phyloP scores from a whole-genome alignment of 192 early-diverging fungal genomes.

The Backusella sp. region DNA sequence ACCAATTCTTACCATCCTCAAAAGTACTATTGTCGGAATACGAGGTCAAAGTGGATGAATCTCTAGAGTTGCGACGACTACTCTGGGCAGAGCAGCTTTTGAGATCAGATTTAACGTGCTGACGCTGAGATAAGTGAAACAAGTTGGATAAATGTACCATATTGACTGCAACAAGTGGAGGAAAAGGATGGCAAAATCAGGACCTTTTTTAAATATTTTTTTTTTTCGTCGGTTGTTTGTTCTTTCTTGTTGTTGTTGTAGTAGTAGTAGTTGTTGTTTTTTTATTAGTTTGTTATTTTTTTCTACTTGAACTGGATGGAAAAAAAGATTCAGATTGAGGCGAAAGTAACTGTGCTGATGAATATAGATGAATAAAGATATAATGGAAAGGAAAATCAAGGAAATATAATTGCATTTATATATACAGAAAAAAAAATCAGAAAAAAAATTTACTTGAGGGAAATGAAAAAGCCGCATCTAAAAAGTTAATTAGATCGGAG shows the following conservation, averaged over 20 bases:
- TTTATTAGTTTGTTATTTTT: neutral
- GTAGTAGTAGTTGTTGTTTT: neutral
- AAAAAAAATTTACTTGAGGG: neutral
- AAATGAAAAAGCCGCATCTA: slow-evolving; percentile 6
- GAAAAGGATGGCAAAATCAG: neutral
- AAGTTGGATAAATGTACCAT: slow-evolving; percentile 10
- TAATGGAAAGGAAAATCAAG: slow-evolving; percentile 2
- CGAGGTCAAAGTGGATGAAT: neutral
- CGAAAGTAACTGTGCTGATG: neutral
- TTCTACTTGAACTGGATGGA: neutral
- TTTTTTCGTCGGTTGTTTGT: neutral
- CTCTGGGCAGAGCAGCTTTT: slow-evolving; percentile 8
- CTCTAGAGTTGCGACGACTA: slow-evolving; percentile 3
- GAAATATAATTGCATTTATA: neutral
- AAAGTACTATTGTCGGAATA: neutral
- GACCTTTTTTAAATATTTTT: neutral
- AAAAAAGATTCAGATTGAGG: neutral
- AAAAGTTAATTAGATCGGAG: slow-evolving; percentile 7
- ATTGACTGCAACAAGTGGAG: neutral
- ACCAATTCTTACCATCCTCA: slow-evolving; percentile 13
- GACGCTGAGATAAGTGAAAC: neutral
- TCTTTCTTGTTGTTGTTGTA: neutral
- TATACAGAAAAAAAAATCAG: neutral
- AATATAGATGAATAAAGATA: neutral
- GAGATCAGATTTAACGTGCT: neutral